These are phyloP conservation scores for Penicillium hordei DNA, from an alignment of 2,329 filamentous ascomycete species.

Conservation along the genomic window DNA sequence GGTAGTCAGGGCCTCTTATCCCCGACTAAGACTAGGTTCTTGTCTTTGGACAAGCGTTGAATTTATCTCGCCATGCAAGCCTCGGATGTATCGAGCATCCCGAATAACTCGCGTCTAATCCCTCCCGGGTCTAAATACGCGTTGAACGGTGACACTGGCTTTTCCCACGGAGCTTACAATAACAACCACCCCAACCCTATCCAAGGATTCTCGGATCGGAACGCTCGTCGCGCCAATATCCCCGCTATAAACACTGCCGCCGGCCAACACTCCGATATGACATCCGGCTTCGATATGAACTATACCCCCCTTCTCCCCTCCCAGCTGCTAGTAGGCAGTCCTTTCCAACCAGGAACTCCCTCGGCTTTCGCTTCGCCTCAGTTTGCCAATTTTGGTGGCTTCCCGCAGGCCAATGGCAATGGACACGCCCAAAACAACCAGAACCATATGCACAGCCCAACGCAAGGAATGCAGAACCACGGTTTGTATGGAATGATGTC, in stretches of 20 bases:
- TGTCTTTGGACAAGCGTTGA: conserved; percentile 19
- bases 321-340: conserved; percentile 89
- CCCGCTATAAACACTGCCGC: conserved; percentile 85
- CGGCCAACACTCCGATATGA: conserved; percentile 66
- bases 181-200: conserved; percentile 68
- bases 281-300: conserved; percentile 94
- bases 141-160: conserved; percentile 70
- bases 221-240: conserved; percentile 78
- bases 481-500: conserved; percentile 83
- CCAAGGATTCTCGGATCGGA: conserved; percentile 80
- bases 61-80: conserved; percentile 76
- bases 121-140: conserved; percentile 73
- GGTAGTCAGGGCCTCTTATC: conserved; percentile 6
- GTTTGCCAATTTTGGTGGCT: conserved; percentile 80
- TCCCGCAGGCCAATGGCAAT: conserved; percentile 61
- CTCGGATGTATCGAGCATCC: conserved; percentile 66
- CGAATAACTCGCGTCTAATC: conserved; percentile 60
- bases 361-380: conserved; percentile 87
- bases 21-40: conserved; percentile 8
- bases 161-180: conserved; percentile 88
- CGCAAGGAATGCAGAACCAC: conserved; percentile 68
- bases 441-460: conserved; percentile 68
- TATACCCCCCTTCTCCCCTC: conserved; percentile 95
- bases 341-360: conserved; percentile 93
- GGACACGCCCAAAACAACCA: conserved; percentile 58